These are phyloP conservation scores for Plasmodium falciparum DNA, from an alignment of 169 alveolate species.

Conservation along the genomic window DNA sequence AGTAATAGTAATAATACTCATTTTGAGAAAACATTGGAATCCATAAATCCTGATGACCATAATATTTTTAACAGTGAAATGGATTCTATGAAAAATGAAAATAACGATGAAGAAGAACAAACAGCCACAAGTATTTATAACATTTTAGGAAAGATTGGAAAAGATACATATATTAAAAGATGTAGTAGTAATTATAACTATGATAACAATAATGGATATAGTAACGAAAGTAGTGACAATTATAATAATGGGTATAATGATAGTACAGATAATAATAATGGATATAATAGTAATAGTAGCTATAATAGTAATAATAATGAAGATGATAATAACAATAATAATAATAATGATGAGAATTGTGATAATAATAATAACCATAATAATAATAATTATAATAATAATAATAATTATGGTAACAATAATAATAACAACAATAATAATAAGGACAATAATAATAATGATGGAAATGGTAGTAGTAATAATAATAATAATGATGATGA, in stretches of 20 bases:
- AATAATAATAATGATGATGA: slow-evolving; percentile 1
- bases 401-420: slow-evolving; percentile 11
- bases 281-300: neutral
- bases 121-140: too few relatives aligned
- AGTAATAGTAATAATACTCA: too few relatives aligned
- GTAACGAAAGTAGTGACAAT: slow-evolving; percentile 2
- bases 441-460: neutral
- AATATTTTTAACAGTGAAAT: neutral
- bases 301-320: neutral
- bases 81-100: neutral
- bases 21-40: too few relatives aligned
- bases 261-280: slow-evolving; percentile 4
- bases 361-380: neutral
- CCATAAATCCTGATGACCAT: neutral
- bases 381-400: neutral
- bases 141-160: too few relatives aligned
- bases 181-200: neutral
- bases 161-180: too few relatives aligned
- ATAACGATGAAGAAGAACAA: neutral
- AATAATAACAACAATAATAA: slow-evolving; percentile 4
- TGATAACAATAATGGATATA: neutral
- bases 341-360: slow-evolving; percentile 1
- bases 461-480: slow-evolving; percentile 1
- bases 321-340: neutral
- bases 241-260: slow-evolving; percentile 11